Base-by-base conservation (phyloP, 2,329 filamentous ascomycete genomes). In the Bretziella fagacearum region DNA sequence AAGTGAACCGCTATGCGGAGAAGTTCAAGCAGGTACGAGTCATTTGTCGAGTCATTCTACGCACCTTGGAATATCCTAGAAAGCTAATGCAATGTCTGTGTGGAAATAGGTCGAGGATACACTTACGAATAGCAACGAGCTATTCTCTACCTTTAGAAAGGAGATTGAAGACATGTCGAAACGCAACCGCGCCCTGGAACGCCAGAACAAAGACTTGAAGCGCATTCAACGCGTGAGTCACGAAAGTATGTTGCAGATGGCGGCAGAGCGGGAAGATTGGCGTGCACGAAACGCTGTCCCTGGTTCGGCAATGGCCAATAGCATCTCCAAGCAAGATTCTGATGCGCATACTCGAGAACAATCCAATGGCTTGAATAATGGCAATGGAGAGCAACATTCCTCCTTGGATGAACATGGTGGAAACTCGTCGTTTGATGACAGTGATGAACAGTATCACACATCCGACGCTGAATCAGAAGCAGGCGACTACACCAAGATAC, bases 121-220 rank as follows among this genome's bases (percentile, higher is more conserved):
- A 30, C 73, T 96, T 44, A 96, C 95, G 65, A 96, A 95, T 61
- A 94, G 85, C 63, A 96, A 96, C 66, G 91, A 96, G 60, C 69
- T 96, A 46, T 96, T 96, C 63, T 69, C 95, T 55, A 95, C 91
- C 1, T 96, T 96, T 65, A 77, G 89, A 47, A 95, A 94, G 66
- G 91, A 96, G 64, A 96, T 96, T 87, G 91, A 96, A 64, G 91
- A 96, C 59, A 96, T 96, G 87, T 94, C 87, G 1, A 95, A 95
- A 67, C 96, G 96, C 67, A 94, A 89, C 4, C 95, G 95, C 64
- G 80, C 86, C 22, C 69, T 98, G 46, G 91, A 98, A 62, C 94
- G 94, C 64, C 91, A 98, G 59, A 96, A 98, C 57, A 81, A 91
- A 56, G 81, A 76, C 15, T 73, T 94, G 44, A 93, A 85, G 54